Conservation (phyloP, 2,329 filamentous ascomycete genomes). For the Microcera coccophila region DNA sequence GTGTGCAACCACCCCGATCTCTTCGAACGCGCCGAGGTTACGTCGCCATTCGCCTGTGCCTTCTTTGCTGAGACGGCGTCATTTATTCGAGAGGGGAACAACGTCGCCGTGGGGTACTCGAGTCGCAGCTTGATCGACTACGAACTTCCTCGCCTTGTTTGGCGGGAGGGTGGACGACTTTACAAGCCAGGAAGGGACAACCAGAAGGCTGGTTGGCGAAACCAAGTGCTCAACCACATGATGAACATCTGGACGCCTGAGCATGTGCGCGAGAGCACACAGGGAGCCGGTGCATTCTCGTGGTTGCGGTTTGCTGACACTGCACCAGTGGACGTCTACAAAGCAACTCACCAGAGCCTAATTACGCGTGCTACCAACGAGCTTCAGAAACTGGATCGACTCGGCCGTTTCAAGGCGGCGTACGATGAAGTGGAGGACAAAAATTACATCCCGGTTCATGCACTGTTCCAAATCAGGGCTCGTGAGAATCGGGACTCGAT, state of each 20-base stretch:
- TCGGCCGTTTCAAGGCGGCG: conserved; percentile 62
- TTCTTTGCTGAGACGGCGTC: conserved; percentile 93
- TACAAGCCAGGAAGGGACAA: conserved; percentile 72
- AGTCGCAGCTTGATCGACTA: conserved; percentile 84
- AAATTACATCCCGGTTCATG: conserved; percentile 66
- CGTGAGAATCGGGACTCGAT: conserved; percentile 64
- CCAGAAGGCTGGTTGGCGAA: conserved; percentile 70
- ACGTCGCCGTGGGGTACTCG: conserved; percentile 80
- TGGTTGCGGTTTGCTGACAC: conserved; percentile 85
- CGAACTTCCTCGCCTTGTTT: conserved; percentile 75
- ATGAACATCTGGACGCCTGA: conserved; percentile 90
- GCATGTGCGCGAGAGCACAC: conserved; percentile 63
- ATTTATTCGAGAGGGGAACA: conserved; percentile 82
- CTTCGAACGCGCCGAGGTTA: conserved; percentile 90
- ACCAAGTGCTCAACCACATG: conserved; percentile 70
- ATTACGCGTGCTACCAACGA: conserved; percentile 70
- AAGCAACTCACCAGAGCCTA: conserved; percentile 63
- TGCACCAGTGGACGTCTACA: conserved; percentile 68
- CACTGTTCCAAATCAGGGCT: conserved; percentile 75
- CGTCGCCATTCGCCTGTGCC: conserved; percentile 77
- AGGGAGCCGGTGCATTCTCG: conserved; percentile 67
- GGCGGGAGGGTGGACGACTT: conserved; percentile 73
- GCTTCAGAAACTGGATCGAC: conserved; percentile 50
- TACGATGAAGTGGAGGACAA: conserved; percentile 65
- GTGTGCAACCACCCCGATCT: conserved; percentile 98